phyloP scores from a whole-genome alignment of 2,329 filamentous ascomycete genomes.

The Botrytis deweyae region DNA sequence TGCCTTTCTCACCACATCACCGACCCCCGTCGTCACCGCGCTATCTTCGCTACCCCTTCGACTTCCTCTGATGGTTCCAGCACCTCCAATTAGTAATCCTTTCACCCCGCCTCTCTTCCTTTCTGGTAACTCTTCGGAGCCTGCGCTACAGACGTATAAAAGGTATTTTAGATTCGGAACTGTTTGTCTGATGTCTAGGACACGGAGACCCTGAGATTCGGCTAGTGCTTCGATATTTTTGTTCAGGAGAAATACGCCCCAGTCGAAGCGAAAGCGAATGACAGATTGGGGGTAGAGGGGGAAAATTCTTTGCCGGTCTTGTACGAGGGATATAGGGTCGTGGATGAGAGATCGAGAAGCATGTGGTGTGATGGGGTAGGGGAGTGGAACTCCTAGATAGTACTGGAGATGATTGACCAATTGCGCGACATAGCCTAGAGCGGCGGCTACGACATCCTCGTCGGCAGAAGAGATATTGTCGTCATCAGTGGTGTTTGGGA shows the following conservation, averaged over 20 bases:
- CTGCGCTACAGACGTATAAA: constrained; percentile 83
- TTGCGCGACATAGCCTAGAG: constrained; percentile 76
- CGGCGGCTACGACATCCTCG: constrained; percentile 75
- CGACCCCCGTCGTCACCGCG: constrained; percentile 26
- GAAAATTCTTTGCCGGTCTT: constrained; percentile 60
- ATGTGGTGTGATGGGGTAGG: constrained; percentile 72
- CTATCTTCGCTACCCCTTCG: constrained; percentile 38
- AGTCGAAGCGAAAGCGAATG: constrained; percentile 89
- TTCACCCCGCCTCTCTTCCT: constrained; percentile 61
- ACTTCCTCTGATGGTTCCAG: constrained; percentile 40
- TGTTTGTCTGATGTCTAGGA: constrained; percentile 88
- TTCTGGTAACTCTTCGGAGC: constrained; percentile 61
- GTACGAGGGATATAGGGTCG: constrained; percentile 66
- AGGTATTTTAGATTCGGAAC: constrained; percentile 92
- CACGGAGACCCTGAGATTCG: constrained; percentile 66
- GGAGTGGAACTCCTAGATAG: constrained; percentile 75
- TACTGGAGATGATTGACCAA: constrained; percentile 74
- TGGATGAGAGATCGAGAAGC: constrained; percentile 74
- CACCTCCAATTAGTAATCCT: constrained; percentile 53
- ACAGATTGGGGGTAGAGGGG: constrained; percentile 74
- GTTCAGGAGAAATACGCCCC: constrained; percentile 93
- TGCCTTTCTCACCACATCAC: constrained; percentile 33
- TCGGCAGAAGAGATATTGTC: constrained; percentile 48
- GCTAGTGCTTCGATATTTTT: constrained; percentile 81
- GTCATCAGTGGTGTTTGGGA: constrained; percentile 79